Evolutionary conservation across 2,329 filamentous ascomycete genomes (phyloP), one percentile per base, ranked within the genome.

Genomic region (Zarea fungicola): DNA sequence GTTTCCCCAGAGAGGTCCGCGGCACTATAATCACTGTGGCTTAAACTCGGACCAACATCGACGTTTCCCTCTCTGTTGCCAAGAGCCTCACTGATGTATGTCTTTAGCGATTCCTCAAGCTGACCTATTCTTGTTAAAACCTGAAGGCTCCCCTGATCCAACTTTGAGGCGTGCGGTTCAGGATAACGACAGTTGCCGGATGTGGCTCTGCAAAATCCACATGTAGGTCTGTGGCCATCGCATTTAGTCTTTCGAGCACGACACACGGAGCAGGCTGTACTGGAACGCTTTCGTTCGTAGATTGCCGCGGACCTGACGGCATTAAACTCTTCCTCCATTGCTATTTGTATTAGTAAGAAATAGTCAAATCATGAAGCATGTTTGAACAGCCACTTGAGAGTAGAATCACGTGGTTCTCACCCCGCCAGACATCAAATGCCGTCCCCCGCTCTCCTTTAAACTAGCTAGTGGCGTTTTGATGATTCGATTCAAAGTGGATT

Each of bases 171-270:
- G 21, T 56, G 53, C 3, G 51, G 46, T n/a, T 57, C 56, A 2
- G 52, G 49, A 37, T 58, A 57, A 6, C 42, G 36, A 35, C 56
- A 58, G n/a, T 43, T 43, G 9, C 54, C 56, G 11, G 55, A 51
- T 1, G 54, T 56, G 1, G 52, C 26, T 13, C 16, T 29, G 42
- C 56, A 58, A 41, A 58, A 58, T 5, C 56, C 55, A 22, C 56
- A 58, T 18, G 51, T 22, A 1, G 56, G 56, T 1, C 56, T 50
- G 21, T 50, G 40, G 21, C 54, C 54, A 32, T 58, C 55, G 41
- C 52, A 58, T 26, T 56, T 57, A 14, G 55, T 57, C 35, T 58
- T 58, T 11, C 56, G 49, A 8, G 18, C 32, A 19, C 43, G 50
- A 32, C 53, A 58, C 25, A 51, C 52, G 5, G 42, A n/a, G n/a